Evolutionary conservation across 371 early-diverging fungal species (phyloP), one percentile per base, ranked within the genome.

Genomic region (Dichotomocladium elegans): DNA sequence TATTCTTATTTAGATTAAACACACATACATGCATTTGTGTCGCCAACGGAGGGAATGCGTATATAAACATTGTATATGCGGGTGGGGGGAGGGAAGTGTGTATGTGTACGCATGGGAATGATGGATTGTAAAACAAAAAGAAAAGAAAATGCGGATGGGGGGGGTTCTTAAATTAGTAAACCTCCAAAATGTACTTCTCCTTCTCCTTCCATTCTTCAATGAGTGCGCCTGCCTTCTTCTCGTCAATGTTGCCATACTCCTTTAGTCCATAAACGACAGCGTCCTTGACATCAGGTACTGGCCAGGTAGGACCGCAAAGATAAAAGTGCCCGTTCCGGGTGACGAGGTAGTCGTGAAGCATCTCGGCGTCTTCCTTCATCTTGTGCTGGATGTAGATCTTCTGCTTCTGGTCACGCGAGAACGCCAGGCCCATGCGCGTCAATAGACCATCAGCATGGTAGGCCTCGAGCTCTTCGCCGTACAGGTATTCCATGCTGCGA

Each of bases 351-450:
- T 88, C 79, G 51, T 78, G 79, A 53, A 96, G 70, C 70, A 88
- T 61, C 46, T 79, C 77, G 7, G 83, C 74, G 58, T 96, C 94
- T 64, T 91, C 89, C 74, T 81, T 75, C 83, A 95, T 93, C 79
- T 83, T 85, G 79, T 94, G 90, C 75, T 96, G 96, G 61, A 96
- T 95, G 59, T 96, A 96, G 41, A 94, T 79, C 86, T 96, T 96
- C 37, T 88, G 72, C 62, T 86, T 85, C 64, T 93, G 93, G 67
- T 96, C 96, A 56, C 96, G 87, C 50, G 93, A 93, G 80, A 96
- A 96, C 21, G 96, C 96, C 27, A 91, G 77, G 41, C 92, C 84
- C 58, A 95, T 79, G 57, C 88, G 83, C 44, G 92, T 89, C 29
- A 96, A 71, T 10, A 91, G 66, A 51, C 91, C 92, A 57, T 91